Evolutionary conservation across 306 rosid species (phyloP).

Genomic region (Mimosa pudica): DNA sequence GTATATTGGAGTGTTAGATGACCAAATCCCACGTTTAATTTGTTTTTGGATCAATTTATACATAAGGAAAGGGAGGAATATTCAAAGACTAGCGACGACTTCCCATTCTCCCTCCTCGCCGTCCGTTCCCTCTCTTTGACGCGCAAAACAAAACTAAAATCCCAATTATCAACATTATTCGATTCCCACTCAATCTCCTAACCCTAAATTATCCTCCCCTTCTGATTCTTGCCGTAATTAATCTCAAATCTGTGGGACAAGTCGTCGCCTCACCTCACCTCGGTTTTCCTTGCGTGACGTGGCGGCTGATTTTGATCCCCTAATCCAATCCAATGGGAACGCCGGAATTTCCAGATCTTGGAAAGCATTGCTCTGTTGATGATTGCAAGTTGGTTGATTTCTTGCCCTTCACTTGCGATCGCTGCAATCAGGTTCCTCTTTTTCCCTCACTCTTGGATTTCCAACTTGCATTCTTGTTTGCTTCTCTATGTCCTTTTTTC

Average conservation of each 20-base stretch:
- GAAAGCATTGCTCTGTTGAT: conserved; percentile 71
- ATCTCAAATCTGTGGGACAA: neutral
- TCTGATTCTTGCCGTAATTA: neutral
- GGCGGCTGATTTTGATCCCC: neutral
- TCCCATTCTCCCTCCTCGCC: neutral
- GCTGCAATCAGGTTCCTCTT: conserved; percentile 62
- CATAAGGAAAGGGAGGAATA: neutral
- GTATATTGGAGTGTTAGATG: neutral
- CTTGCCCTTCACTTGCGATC: conserved; percentile 94
- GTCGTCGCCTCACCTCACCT: neutral
- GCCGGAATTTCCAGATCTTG: conserved; percentile 89
- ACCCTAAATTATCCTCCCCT: too few relatives aligned
- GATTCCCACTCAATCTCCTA: neutral
- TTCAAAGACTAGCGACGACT: conserved; percentile 11
- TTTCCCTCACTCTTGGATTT: neutral
- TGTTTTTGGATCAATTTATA: neutral
- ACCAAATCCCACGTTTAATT: neutral
- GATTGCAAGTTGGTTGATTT: conserved; percentile 84
- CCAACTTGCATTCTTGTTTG: neutral
- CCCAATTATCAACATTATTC: neutral
- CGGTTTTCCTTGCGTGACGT: neutral
- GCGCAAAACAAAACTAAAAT: conserved; percentile 1
- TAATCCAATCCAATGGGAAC: conserved; percentile 65
- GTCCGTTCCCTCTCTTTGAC: conserved; percentile 15
- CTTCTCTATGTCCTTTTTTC: neutral